A percentile compares a stretch with the other conserved stretches of the same genome.
Evolutionary conservation across 225 moss, liverwort and hornwort species (phyloP).

Genomic region (Ulota crispa): DNA sequence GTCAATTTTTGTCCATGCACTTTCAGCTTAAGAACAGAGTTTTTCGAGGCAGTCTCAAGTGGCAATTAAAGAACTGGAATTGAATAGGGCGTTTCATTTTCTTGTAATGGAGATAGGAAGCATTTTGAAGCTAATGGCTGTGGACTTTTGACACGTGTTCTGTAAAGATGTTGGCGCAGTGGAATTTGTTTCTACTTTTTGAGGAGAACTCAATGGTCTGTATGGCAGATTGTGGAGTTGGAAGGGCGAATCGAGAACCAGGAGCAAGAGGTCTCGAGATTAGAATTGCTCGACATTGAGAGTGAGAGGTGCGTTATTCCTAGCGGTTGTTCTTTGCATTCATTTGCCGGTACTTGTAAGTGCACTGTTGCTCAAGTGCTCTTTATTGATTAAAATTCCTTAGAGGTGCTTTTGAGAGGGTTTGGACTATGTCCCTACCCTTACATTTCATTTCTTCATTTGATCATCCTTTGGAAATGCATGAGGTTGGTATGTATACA

Average conservation of each 20-base stretch:
- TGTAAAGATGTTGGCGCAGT: neutral
- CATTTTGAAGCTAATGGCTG: neutral
- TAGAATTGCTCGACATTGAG: constrained; percentile 17
- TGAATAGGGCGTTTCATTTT: neutral
- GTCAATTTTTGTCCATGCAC: neutral
- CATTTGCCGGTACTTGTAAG: neutral
- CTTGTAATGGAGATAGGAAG: neutral
- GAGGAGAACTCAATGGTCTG: constrained; percentile 10
- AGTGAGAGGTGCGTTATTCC: constrained; percentile 27
- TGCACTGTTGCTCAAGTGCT: neutral
- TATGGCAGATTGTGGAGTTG: constrained; percentile 34
- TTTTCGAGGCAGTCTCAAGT: neutral
- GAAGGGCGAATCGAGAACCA: constrained; percentile 32
- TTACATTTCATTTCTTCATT: neutral
- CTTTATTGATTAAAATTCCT: neutral
- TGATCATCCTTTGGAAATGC: neutral
- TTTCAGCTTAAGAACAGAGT: no score
- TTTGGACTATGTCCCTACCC: neutral
- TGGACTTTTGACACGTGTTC: neutral
- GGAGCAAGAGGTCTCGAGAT: constrained; percentile 27
- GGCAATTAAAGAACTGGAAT: neutral
- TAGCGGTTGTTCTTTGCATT: neutral
- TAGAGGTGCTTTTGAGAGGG: neutral
- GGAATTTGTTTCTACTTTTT: neutral
- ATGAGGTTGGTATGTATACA: neutral